Conservation (phyloP, 2,329 filamentous ascomycete genomes). For the Davidsoniella australis region DNA sequence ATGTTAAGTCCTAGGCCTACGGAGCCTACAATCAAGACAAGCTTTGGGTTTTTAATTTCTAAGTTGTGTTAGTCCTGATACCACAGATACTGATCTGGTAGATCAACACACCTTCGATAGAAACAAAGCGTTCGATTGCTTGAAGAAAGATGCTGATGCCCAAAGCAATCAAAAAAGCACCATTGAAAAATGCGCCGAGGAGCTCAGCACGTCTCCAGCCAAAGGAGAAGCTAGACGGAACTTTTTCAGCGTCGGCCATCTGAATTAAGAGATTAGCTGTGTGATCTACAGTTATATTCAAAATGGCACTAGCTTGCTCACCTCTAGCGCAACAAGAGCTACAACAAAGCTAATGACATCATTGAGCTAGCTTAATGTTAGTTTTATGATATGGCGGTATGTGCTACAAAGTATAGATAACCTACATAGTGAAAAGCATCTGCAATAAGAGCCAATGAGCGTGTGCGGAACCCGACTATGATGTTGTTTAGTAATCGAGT, state of each 20-base stretch:
- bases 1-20: slow-evolving; percentile 51
- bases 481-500: background rate
- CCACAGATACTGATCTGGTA: background rate
- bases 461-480: slow-evolving; percentile 49
- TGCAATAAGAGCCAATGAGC: slow-evolving; percentile 54
- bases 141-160: slow-evolving; percentile 58
- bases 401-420: background rate
- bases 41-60: slow-evolving; percentile 47
- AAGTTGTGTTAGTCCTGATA: slow-evolving; percentile 5
- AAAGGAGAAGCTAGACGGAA: slow-evolving; percentile 45
- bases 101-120: slow-evolving; percentile 31
- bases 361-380: slow-evolving; percentile 35
- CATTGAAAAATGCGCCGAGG: slow-evolving; percentile 67
- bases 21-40: slow-evolving; percentile 53
- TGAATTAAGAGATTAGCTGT: slow-evolving; percentile 16
- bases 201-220: slow-evolving; percentile 64
- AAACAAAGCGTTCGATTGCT: slow-evolving; percentile 52
- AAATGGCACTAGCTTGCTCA: slow-evolving; percentile 19
- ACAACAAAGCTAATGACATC: slow-evolving; percentile 54
- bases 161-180: slow-evolving; percentile 54
- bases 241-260: slow-evolving; percentile 37
- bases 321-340: slow-evolving; percentile 45
- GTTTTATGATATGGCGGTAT: background rate
- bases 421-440: slow-evolving; percentile 65
- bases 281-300: background rate